Evolutionary conservation across 2,329 filamentous ascomycete genomes (phyloP).

Genomic region (Teratosphaeria gauchensis): DNA sequence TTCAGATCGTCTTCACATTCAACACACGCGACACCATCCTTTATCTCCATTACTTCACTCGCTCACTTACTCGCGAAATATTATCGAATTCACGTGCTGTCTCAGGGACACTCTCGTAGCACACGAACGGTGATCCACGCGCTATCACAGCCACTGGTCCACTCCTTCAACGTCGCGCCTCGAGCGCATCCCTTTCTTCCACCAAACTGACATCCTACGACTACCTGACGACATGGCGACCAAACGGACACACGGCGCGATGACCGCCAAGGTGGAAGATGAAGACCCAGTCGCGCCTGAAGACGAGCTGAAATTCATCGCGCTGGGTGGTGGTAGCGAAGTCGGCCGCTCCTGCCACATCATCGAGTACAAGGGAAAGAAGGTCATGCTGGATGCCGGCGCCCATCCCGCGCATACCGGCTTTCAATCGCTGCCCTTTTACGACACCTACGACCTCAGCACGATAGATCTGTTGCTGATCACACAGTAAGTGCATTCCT

Average conservation of each 20-base stretch:
- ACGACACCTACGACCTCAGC: conserved; percentile 96
- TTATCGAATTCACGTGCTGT: neutral
- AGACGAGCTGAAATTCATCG: conserved; percentile 90
- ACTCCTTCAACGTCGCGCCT: neutral
- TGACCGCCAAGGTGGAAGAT: conserved; percentile 54
- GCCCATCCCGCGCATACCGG: conserved; percentile 96
- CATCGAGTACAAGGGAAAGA: conserved; percentile 98
- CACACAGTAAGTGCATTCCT: conserved; percentile 77
- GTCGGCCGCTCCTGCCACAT: conserved; percentile 96
- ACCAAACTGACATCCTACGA: neutral
- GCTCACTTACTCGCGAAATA: neutral
- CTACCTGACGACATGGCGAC: conserved; percentile 58
- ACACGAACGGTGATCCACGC: neutral
- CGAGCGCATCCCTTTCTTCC: neutral
- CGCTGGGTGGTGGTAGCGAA: conserved; percentile 90
- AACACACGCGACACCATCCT: neutral
- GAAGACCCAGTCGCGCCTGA: conserved; percentile 87
- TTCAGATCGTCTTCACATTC: neutral
- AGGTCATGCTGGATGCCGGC: conserved; percentile 96
- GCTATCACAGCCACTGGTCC: neutral
- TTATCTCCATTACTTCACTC: neutral
- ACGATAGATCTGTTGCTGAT: conserved; percentile 95
- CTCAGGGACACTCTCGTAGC: neutral
- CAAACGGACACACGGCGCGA: conserved; percentile 60
- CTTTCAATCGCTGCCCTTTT: conserved; percentile 86